These are phyloP conservation scores for Aspergillus tubingensis DNA, from an alignment of 2,329 filamentous ascomycete species.

Conservation along the genomic window DNA sequence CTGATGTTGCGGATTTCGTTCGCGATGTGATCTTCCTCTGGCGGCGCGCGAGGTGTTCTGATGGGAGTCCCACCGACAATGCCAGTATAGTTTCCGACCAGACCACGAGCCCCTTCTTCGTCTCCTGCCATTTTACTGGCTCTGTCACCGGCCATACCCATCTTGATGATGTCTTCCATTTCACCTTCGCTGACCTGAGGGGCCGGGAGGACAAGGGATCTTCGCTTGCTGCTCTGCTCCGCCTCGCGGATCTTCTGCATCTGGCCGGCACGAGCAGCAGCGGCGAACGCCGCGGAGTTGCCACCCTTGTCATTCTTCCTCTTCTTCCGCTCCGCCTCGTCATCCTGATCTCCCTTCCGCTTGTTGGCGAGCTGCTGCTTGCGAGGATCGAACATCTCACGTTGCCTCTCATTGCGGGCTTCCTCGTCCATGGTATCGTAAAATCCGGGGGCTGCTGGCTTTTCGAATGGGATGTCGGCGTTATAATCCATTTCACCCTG, in stretches of 20 bases:
- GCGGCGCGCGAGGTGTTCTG: conserved; percentile 84
- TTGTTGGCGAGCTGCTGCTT: conserved; percentile 91
- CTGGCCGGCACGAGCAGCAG: conserved; percentile 89
- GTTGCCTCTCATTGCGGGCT: conserved; percentile 76
- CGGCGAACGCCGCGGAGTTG: conserved; percentile 75
- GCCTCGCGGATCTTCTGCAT: conserved; percentile 94
- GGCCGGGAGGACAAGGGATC: conserved; percentile 76
- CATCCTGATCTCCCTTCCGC: conserved; percentile 87
- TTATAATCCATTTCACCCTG: conserved; percentile 99
- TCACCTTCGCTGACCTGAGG: conserved; percentile 93
- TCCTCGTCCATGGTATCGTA: conserved; percentile 90
- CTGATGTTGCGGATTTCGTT: conserved; percentile 96
- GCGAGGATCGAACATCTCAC: conserved; percentile 83
- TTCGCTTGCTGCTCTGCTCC: conserved; percentile 92
- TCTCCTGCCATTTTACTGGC: conserved; percentile 73
- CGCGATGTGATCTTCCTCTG: conserved; percentile 91
- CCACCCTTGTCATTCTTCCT: conserved; percentile 85
- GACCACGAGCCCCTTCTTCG: conserved; percentile 81
- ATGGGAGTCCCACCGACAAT: conserved; percentile 84
- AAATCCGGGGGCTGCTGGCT: conserved; percentile 82
- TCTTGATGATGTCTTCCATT: conserved; percentile 96
- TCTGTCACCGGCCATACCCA: conserved; percentile 90
- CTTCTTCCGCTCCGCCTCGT: conserved; percentile 76
- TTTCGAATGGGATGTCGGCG: conserved; percentile 97
- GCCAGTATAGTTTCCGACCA: conserved; percentile 83